Evolutionary conservation across 352 stramenopile genomes (phyloP).

Genomic region (Phytopythium oedochilum): DNA sequence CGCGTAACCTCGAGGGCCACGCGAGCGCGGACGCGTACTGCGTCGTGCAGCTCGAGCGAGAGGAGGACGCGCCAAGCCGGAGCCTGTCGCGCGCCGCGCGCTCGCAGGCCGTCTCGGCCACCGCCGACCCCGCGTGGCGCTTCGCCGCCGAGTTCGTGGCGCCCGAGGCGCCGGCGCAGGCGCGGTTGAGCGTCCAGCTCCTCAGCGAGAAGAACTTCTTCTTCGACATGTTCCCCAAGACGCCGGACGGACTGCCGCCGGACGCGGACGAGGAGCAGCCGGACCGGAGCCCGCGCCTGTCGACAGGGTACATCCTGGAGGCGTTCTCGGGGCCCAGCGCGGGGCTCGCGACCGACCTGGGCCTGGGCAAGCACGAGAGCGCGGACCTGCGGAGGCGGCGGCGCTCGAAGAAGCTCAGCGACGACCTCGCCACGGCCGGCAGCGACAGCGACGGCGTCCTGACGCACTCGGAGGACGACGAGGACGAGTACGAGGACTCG

Average conservation of each 20-base stretch:
- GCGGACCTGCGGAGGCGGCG: background rate
- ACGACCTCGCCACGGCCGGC: slow-evolving; percentile 11
- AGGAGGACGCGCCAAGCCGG: background rate
- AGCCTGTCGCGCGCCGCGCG: slow-evolving; percentile 14
- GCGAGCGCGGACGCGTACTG: slow-evolving; percentile 68
- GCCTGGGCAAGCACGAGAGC: slow-evolving; percentile 4
- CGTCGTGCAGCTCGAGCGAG: slow-evolving; percentile 28
- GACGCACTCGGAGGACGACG: slow-evolving; percentile 42
- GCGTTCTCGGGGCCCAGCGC: slow-evolving; percentile 1
- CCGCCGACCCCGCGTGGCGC: slow-evolving; percentile 33
- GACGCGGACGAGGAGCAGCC: background rate
- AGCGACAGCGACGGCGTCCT: slow-evolving; percentile 48
- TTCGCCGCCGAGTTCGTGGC: slow-evolving; percentile 39
- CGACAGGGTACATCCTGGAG: background rate
- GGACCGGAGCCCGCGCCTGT: background rate
- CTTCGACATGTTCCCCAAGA: slow-evolving; percentile 78
- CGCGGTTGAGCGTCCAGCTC: slow-evolving; percentile 37
- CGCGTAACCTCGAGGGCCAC: slow-evolving; percentile 59
- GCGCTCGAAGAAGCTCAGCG: slow-evolving; percentile 2
- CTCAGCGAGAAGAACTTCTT: slow-evolving; percentile 79
- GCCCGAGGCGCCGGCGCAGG: slow-evolving; percentile 10
- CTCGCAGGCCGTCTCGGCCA: slow-evolving; percentile 28
- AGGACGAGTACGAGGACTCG: slow-evolving; percentile 11
- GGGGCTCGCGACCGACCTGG: background rate
- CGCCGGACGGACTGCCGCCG: slow-evolving; percentile 2